A percentile compares a stretch with the other conserved stretches of the same genome.
These are phyloP conservation scores for Pinus tabuliformis DNA, from an alignment of 75 land plant genomes.

Conservation along the genomic window DNA sequence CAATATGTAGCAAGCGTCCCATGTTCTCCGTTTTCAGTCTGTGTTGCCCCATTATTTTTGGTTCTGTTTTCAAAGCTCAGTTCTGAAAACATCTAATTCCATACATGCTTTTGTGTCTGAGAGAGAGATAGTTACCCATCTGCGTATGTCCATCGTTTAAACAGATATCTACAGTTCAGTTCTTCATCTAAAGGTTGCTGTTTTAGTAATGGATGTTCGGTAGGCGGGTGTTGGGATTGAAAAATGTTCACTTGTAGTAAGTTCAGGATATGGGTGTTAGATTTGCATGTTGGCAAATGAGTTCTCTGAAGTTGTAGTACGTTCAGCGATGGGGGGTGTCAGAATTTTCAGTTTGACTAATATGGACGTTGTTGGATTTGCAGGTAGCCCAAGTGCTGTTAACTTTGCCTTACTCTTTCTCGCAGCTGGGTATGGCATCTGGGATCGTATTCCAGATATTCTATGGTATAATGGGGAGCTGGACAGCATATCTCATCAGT, in stretches of 20 bases:
- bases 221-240: not conserved
- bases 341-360: too few relatives aligned
- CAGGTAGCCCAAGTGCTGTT: slow-evolving; percentile 93
- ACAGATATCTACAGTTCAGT: too few relatives aligned
- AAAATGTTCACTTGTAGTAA: not conserved
- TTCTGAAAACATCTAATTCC: too few relatives aligned
- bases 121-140: too few relatives aligned
- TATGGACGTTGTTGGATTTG: not conserved
- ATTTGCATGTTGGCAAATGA: not conserved
- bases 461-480: slow-evolving; percentile 76
- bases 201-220: not conserved
- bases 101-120: too few relatives aligned
- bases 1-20: not conserved
- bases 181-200: not conserved
- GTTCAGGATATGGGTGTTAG: not conserved
- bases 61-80: too few relatives aligned
- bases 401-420: slow-evolving; percentile 85
- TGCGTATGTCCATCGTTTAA: not conserved
- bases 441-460: slow-evolving; percentile 85
- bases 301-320: not conserved
- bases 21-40: not conserved
- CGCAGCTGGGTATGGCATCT: slow-evolving; percentile 78
- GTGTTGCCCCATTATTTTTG: not conserved
- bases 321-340: not conserved
- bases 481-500: slow-evolving; percentile 84